Percentiles rank a stretch among this genome's conserved stretches.
phyloP scores from a whole-genome alignment of 441 rosid genomes.

The Pelargonium cotyledonis region DNA sequence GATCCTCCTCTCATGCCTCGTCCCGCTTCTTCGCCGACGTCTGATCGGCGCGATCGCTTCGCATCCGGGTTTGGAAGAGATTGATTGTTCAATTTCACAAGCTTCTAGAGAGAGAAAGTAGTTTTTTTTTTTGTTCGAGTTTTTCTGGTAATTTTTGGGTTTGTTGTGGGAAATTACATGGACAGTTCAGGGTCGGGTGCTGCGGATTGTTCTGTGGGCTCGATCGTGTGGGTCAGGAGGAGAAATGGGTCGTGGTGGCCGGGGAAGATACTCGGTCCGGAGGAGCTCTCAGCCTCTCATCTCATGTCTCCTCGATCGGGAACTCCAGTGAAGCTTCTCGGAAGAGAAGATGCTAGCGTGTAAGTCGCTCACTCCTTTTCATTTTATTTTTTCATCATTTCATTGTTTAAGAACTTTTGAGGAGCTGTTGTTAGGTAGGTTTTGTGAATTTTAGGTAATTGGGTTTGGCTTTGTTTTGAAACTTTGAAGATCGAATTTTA shows the following conservation, averaged over 20 bases:
- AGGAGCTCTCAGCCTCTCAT: conserved; percentile 62
- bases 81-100: neutral
- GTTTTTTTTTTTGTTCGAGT: neutral
- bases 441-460: neutral
- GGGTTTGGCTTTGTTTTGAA: neutral
- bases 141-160: no score
- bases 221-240: conserved; percentile 94
- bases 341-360: conserved; percentile 99
- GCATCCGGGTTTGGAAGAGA: conserved; percentile 9
- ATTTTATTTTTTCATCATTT: neutral
- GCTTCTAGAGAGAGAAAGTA: neutral
- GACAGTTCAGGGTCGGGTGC: conserved; percentile 48
- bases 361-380: conserved; percentile 31
- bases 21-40: conserved; percentile 37
- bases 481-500: neutral
- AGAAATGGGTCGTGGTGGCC: conserved; percentile 99
- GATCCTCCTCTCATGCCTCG: conserved; percentile 26
- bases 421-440: neutral
- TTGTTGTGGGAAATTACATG: conserved; percentile 24
- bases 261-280: conserved; percentile 71
- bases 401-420: neutral
- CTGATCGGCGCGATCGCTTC: conserved; percentile 25
- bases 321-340: conserved; percentile 95
- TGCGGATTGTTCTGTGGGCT: conserved; percentile 51
- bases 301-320: conserved; percentile 85